These are phyloP conservation scores for Mycoemilia scoparia DNA, from an alignment of 192 early-diverging fungal species.

Conservation along the genomic window DNA sequence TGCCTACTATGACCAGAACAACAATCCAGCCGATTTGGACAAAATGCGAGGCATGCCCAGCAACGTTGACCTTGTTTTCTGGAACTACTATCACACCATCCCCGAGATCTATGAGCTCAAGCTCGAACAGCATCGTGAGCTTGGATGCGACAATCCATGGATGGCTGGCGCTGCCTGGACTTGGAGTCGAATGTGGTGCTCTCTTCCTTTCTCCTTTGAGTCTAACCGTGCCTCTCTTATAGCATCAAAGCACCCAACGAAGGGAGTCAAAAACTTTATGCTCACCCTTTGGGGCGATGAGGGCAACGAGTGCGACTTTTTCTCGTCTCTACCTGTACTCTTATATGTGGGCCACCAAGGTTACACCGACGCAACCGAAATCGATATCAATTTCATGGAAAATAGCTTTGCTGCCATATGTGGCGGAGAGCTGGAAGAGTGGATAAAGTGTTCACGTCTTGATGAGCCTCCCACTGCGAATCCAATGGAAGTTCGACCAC, in stretches of 20 bases:
- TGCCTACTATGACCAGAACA: constrained; percentile 60
- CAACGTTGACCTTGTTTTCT: constrained; percentile 55
- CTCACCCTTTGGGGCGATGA: constrained; percentile 84
- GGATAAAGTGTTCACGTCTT: constrained; percentile 38
- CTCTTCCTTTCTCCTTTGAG: constrained; percentile 65
- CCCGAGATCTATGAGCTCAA: constrained; percentile 54
- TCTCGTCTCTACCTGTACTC: constrained; percentile 58
- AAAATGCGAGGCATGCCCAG: constrained; percentile 33
- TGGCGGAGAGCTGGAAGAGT: constrained; percentile 62
- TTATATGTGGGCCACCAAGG: constrained; percentile 59
- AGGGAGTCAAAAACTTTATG: constrained; percentile 52
- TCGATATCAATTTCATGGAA: constrained; percentile 37
- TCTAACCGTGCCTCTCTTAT: constrained; percentile 50
- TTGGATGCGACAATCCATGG: constrained; percentile 65
- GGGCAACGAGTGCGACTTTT: constrained; percentile 80
- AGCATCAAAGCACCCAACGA: constrained; percentile 37
- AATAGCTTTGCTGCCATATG: constrained; percentile 54
- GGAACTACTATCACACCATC: constrained; percentile 73
- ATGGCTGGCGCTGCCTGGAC: constrained; percentile 66
- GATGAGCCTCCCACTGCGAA: constrained; percentile 29
- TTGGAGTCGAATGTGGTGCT: constrained; percentile 68
- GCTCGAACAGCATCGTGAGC: constrained; percentile 63
- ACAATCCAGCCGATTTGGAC: constrained; percentile 33
- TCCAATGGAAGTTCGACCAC: constrained; percentile 27
- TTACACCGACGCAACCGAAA: constrained; percentile 42